Base-by-base conservation (phyloP, 306 rosid species). In the Glycine tomentella region DNA sequence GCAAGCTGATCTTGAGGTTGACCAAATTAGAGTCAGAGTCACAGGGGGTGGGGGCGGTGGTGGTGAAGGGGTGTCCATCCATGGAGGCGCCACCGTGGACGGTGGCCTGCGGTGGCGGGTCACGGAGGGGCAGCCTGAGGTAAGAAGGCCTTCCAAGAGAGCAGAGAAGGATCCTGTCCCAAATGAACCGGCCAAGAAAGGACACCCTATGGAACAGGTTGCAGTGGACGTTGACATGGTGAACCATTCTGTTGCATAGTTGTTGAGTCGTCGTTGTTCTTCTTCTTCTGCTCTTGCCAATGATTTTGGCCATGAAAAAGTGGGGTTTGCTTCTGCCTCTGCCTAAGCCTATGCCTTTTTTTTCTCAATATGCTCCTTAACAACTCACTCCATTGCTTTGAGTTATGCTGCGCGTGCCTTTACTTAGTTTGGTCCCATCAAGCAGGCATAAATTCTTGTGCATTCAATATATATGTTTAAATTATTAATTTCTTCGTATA, bases 21-120 rank as follows among this genome's bases (percentile, higher is more conserved):
- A 95, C 97, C 90, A 90, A 90, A 84, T 95, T 97, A 6, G 92
- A 88, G 88, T 93, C 99, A 3, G 91, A 11, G 9, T 89, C 94
- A 56, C 5, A 52, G 12, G 72, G 36, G 51, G 52, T 40, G 20
- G 81, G 5, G 16, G 79, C 38, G 51, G 50, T 46, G 20, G 81
- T 6, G 16, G 79, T 45, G 49, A 12, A 33, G 46, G 75, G 71
- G 31, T 38, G 51, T 9, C 84, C 90, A 57, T 77, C 50, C 34
- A 74, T 5, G 75, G 53, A 38, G 12, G 75, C 0, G 10, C 88
- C 90, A 0, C 71, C 56, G 0, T 77, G 55, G 16, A 25, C 48
- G 17, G 69, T 6, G 0, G 75, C 81, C 55, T 78, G 62, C 62
- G 72, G 82, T 5, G 69, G 52, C 1, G n/a, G 6, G 2, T 50